phyloP scores from a whole-genome alignment of 1,284 basidiomycete genomes.

The Agroathelia rolfsii region DNA sequence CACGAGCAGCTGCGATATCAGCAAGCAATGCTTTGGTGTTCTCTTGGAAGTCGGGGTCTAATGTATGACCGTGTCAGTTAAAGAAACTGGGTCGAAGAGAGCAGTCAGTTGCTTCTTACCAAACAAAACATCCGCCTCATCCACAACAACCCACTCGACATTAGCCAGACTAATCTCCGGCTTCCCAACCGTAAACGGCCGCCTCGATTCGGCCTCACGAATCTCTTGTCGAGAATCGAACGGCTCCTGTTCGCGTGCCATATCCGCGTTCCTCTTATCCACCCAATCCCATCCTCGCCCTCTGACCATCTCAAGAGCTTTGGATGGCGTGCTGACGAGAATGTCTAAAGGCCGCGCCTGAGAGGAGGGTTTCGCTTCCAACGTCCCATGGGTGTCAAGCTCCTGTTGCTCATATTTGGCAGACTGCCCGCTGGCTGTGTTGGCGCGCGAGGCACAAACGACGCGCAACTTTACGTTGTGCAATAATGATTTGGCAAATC shows the following conservation, averaged over 20 bases:
- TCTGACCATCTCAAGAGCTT: constrained; percentile 59
- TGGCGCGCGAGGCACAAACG: constrained; percentile 57
- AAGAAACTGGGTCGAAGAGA: constrained; percentile 1
- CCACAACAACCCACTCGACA: constrained; percentile 79
- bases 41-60: constrained; percentile 73
- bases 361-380: no score
- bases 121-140: constrained; percentile 86
- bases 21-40: constrained; percentile 59
- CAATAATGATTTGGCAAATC: constrained; percentile 62
- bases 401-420: constrained; percentile 24
- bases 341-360: constrained; percentile 50
- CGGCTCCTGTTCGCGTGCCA: constrained; percentile 13
- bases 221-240: constrained; percentile 23
- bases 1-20: constrained; percentile 58
- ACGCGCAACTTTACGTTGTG: constrained; percentile 71
- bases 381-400: constrained; percentile 9
- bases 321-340: constrained; percentile 69
- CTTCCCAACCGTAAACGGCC: constrained; percentile 27
- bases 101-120: constrained; percentile 37
- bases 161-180: constrained; percentile 50
- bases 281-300: constrained; percentile 59
- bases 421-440: no score
- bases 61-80: background rate
- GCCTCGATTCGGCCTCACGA: constrained; percentile 11
- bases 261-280: constrained; percentile 18